Percentiles rank a stretch among this genome's conserved stretches.
Evolutionary conservation across 768 basidiomycete species (phyloP).

Genomic region (Brasilioporus rufonigricans): DNA sequence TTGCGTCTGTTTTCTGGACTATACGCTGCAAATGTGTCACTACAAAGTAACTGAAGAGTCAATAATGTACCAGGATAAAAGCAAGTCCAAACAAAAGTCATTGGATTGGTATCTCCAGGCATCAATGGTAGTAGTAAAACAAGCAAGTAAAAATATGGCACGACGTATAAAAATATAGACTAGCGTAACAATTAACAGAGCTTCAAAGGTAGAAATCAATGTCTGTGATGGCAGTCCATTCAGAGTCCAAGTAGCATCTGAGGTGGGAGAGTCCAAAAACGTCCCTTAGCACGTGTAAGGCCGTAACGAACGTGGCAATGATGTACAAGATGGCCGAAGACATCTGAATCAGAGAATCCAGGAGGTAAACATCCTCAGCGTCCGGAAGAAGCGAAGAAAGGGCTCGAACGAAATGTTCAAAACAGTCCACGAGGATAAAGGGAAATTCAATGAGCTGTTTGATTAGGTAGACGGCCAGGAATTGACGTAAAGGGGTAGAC

Average conservation of each 20-base stretch:
- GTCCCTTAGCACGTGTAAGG: slow-evolving; percentile 22
- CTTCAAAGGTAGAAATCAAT: slow-evolving; percentile 11
- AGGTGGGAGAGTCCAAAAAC: slow-evolving; percentile 18
- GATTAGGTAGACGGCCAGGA: not conserved
- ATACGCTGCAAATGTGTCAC: slow-evolving; percentile 1
- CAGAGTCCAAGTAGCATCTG: slow-evolving; percentile 25
- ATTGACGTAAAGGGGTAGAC: slow-evolving; percentile 1
- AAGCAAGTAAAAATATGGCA: slow-evolving; percentile 11
- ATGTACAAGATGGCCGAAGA: slow-evolving; percentile 10
- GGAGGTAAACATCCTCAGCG: slow-evolving; percentile 5
- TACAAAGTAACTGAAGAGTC: slow-evolving; percentile 10
- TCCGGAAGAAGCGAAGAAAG: not conserved
- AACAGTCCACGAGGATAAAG: slow-evolving; percentile 10
- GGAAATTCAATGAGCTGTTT: not conserved
- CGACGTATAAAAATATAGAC: slow-evolving; percentile 26
- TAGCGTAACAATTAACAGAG: slow-evolving; percentile 30
- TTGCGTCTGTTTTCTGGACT: slow-evolving; percentile 62
- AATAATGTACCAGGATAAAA: slow-evolving; percentile 10
- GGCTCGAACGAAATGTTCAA: slow-evolving; percentile 3
- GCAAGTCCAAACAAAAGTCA: slow-evolving; percentile 8
- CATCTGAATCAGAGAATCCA: slow-evolving; percentile 6
- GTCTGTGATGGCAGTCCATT: slow-evolving; percentile 25
- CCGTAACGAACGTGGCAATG: slow-evolving; percentile 26
- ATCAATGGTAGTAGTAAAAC: slow-evolving; percentile 5
- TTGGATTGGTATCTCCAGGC: not conserved